Percentiles rank a stretch among this genome's conserved stretches.
Conservation (phyloP, 2,329 filamentous ascomycete genomes). For the Colletotrichum musicola region DNA sequence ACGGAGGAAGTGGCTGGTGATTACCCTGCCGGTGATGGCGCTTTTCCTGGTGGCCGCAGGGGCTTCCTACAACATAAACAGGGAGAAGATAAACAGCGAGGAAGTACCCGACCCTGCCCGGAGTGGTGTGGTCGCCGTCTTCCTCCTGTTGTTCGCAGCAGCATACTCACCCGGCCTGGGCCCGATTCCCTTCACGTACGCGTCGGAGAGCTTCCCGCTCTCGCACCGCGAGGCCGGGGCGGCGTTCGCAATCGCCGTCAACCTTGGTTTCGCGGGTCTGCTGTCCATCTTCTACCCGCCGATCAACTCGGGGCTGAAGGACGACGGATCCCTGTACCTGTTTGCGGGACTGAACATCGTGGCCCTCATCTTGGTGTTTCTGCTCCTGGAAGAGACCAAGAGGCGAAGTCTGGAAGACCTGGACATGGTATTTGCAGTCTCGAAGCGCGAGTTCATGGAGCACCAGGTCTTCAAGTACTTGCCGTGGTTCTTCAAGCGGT, state of each 20-base stretch:
- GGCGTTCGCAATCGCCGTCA: constrained; percentile 61
- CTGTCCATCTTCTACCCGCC: constrained; percentile 57
- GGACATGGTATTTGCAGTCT: constrained; percentile 53
- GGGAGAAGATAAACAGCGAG: constrained; percentile 41
- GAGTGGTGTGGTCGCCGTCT: constrained; percentile 51
- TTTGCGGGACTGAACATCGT: constrained; percentile 61
- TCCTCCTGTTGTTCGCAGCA: constrained; percentile 56
- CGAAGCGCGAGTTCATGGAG: constrained; percentile 53
- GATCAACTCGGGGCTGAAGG: constrained; percentile 44
- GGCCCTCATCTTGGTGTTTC: constrained; percentile 59
- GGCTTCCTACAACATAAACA: constrained; percentile 48
- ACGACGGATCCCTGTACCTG: constrained; percentile 56
- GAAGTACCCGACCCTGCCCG: constrained; percentile 19
- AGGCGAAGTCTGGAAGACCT: constrained; percentile 55
- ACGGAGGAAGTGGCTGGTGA: constrained; percentile 56
- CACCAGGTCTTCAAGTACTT: constrained; percentile 51
- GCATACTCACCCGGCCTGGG: constrained; percentile 57
- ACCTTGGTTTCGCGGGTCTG: constrained; percentile 61
- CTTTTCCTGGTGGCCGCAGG: constrained; percentile 56
- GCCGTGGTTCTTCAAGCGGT: constrained; percentile 50
- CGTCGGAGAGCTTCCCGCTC: constrained; percentile 63
- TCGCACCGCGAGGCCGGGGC: constrained; percentile 63
- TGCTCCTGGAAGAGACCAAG: constrained; percentile 59
- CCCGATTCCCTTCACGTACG: constrained; percentile 63
- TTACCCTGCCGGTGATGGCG: constrained; percentile 59